Evolutionary conservation across 1,139 yeast genomes (phyloP), one percentile per base, ranked within the genome.

Genomic region (Williopsis jadinii): DNA sequence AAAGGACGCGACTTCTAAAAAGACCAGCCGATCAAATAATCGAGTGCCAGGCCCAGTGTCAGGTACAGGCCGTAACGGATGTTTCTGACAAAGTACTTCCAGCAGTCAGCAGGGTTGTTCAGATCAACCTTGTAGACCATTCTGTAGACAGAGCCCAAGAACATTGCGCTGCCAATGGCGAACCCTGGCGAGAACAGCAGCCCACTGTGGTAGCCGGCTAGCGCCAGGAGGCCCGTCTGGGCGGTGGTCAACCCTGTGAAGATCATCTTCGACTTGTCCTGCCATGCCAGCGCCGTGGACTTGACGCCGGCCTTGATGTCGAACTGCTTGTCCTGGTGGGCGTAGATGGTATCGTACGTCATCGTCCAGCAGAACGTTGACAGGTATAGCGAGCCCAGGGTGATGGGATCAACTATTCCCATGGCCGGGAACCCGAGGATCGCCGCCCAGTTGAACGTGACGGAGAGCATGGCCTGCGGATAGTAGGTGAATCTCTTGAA

Each of bases 361-460:
- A 94, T 84, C 51, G 95, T 83, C 98, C 98, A 94, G 43, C 83
- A 70, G 59, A 82, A 84, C 37, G 88, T 81, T 13, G 95, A 78
- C 3, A 79, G 61, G 53, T 83, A 86, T 40, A 94, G 68, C 1
- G 96, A 87, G 11, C 77, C 67, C 76, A 90, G 90, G 3, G 88
- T 84, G 15, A 77, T 65, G 67, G 77, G 71, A 51, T 77, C 72
- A 72, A 92, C 73, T 1, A 90, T 77, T 1, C 95, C 96, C 73
- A 94, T 87, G 1, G 97, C 97, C 3, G 98, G 97, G 62, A 85
- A 92, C 0, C 98, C 98, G 30, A 92, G 66, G 32, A 92, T 61
- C 10, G 95, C 88, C 26, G 96, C 98, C 98, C 98, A 94, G 47
- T 87, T 83, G 62, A 87, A 94, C 54, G 95, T 85, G 11, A 84